Base-by-base conservation (phyloP, 2,329 filamentous ascomycete species). In the Clonostachys rhizophaga region DNA sequence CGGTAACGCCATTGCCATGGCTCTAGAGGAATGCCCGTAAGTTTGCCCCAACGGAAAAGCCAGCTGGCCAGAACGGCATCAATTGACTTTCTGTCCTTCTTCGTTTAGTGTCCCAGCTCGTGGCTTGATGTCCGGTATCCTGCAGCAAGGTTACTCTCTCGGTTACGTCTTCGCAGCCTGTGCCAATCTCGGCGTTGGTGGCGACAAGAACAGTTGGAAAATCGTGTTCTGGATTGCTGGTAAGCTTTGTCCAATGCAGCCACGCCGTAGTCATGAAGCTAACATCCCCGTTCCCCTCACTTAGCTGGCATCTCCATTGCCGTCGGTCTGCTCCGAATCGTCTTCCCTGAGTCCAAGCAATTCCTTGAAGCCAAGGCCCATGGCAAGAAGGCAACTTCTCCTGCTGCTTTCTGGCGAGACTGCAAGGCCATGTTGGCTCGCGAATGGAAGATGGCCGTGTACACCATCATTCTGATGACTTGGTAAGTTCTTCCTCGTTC, bases 121-220 rank as follows among this genome's bases (percentile, higher is more conserved):
- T 61, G 89, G 89, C 55, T 72, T 94, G 36, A 88, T 94, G 79
- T 89, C 84, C 13, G 89, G 89, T 46, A 87, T 94, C 44, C 68
- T 92, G 16, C 89, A 94, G 58, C 87, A 91, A 64, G 89, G 89
- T 3, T 91, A 91, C 61, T 86, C 86, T 0, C 78, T 91, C 52
- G 89, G 89, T 34, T 92, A 92, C 58, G 81, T 94, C 39, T 75
- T 90, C 52, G 89, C 89, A 6, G 87, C 87, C 4, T 86, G 83
- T 58, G 82, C 81, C 57, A 91, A 87, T 54, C 78, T 91, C 39
- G 86, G 84, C 43, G 84, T 91, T 14, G 86, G 87, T 34, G 84
- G 78, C 11, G 69, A 56, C 5, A 70, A 69, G 2, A 72, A 86
- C 3, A 79, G 75, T 40, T 91, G 86, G 86, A 91, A 89, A 70